Evolutionary conservation across 768 basidiomycete genomes (phyloP).

Genomic region (Russula vinacea): DNA sequence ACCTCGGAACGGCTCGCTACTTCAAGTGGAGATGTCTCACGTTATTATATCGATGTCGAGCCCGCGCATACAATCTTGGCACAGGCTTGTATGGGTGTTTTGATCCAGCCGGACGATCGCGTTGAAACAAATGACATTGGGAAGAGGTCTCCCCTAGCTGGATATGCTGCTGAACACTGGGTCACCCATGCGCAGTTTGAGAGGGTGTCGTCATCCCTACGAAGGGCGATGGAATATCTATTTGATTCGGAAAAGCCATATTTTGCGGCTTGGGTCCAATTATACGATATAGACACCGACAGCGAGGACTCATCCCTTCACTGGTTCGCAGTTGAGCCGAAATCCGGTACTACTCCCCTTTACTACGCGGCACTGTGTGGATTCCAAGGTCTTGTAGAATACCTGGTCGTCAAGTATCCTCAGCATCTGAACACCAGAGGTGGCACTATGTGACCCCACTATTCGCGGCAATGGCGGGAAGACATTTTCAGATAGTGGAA

Average conservation of each 20-base stretch:
- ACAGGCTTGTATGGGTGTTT: background rate
- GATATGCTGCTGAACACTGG: slow-evolving; percentile 2
- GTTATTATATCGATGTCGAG: background rate
- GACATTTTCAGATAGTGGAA: no score
- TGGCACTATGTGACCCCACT: no score
- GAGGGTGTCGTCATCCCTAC: no score
- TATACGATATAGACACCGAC: background rate
- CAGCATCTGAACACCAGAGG: no score
- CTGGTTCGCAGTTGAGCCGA: no score
- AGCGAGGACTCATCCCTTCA: no score
- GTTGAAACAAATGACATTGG: background rate
- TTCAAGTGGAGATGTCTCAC: background rate
- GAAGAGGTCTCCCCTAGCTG: background rate
- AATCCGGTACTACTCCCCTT: no score
- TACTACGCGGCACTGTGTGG: no score
- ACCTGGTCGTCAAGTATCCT: no score
- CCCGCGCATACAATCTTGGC: background rate
- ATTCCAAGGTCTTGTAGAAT: no score
- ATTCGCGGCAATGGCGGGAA: no score
- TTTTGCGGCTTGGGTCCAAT: background rate
- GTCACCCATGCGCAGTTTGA: background rate
- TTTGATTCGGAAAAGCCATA: background rate
- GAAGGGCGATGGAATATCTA: background rate
- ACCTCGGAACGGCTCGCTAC: background rate
- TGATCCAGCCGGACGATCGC: background rate